These are phyloP conservation scores for Triticum turgidum DNA, from an alignment of 176 grass and related monocot species.

Conservation along the genomic window DNA sequence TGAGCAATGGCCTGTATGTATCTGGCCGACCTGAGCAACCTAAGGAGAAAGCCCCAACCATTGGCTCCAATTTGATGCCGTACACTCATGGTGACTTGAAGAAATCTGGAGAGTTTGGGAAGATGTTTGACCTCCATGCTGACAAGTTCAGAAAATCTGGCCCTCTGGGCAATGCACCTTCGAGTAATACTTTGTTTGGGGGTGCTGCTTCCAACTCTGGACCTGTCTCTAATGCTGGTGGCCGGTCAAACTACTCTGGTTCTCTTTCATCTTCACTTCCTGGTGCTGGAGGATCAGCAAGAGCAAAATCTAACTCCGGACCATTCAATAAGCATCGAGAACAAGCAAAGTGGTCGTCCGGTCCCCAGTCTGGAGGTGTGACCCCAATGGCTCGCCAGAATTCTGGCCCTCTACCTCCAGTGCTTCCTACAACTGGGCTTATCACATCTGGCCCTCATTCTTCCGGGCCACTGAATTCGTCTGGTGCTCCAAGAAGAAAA, in stretches of 20 bases:
- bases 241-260: conserved; percentile 66
- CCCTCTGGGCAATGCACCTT: conserved; percentile 56
- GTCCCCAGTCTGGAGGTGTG: conserved; percentile 86
- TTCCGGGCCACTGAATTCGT: conserved; percentile 78
- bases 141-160: conserved; percentile 97
- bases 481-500: conserved; percentile 82
- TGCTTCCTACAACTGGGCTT: conserved; percentile 86
- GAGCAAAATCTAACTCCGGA: conserved; percentile 85
- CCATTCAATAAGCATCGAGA: conserved; percentile 94
- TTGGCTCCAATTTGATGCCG: conserved; percentile 77
- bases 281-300: conserved; percentile 57
- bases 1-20: conserved; percentile 95
- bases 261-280: conserved; percentile 66
- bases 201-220: conserved; percentile 70
- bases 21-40: conserved; percentile 87
- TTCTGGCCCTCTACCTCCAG: conserved; percentile 75
- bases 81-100: conserved; percentile 97
- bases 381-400: conserved; percentile 85
- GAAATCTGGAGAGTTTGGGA: conserved; percentile 94
- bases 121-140: conserved; percentile 97
- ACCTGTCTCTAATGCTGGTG: conserved; percentile 62
- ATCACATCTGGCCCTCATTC: conserved; percentile 87
- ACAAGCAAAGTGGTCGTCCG: conserved; percentile 72
- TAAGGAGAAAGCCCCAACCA: conserved; percentile 81
- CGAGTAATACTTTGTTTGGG: conserved; percentile 64